Evolutionary conservation across 106 monocot species (phyloP), one percentile per base, ranked within the genome.

Genomic region (Dendrobium nobile): DNA sequence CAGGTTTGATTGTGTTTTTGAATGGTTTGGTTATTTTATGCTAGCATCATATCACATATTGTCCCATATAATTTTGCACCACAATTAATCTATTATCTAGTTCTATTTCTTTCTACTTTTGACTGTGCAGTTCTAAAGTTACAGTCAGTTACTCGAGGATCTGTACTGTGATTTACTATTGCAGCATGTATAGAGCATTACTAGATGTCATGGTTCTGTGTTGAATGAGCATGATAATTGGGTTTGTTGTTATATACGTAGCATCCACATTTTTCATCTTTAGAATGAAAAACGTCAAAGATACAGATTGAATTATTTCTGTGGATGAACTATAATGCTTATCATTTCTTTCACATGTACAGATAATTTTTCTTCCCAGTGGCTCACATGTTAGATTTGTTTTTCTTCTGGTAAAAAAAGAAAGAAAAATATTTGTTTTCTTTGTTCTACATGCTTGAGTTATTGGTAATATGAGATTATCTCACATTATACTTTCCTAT

Each of bases 1-100:
- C 78, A 96, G 87, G 96, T 96, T 81, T 78, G 42, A 20, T 74
- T 74, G 24, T 42, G 7, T 28, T 74, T 33, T 28, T 74, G 43
- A 42, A 42, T 74, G 3, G 0, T 33, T 42, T 43, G 41, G 16
- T 74, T 74, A 43, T 74, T 15, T 72, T 43, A 74, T 42, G 1
- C 11, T 70, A 44, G 17, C 42, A 20, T 74, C 7, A 44, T 7
- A 43, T 42, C 16, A 70, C 33, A 37, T 67, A 33, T 31, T 70
- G 70, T 70, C 70, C 4, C 70, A 31, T 13, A 37, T 24, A 37
- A 70, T 33, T 70, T 70, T 70, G 70, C 13, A 16, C 15, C 4
- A 31, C 4, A 9, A 15, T 37, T 70, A 13, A 70, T 70, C 31
- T 70, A 37, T 28, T 16, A 70, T 74, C 20, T 74, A 6, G 74